A percentile compares a stretch with the other conserved stretches of the same genome.
Conservation (phyloP, 257 asterid species). For the Ophiorrhiza pumila region DNA sequence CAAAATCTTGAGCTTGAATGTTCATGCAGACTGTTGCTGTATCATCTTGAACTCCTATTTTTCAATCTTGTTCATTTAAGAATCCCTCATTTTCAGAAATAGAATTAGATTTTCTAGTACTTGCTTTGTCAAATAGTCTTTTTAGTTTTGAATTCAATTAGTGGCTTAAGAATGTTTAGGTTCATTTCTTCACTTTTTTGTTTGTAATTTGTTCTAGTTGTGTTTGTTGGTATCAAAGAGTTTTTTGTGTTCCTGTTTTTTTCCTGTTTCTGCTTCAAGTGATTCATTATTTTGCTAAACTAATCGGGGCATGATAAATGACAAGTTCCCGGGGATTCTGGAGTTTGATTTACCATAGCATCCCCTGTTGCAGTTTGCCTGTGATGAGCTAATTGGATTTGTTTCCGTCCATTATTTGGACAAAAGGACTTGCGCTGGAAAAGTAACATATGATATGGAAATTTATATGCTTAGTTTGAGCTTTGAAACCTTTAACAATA, state of each 20-base stretch:
- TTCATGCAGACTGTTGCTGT: no score
- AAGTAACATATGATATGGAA: no score
- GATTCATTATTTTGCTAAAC: not conserved
- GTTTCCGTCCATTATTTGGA: not conserved
- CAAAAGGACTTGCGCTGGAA: not conserved
- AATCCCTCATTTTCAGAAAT: not conserved
- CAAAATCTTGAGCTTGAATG: conserved; percentile 41
- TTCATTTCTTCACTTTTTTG: not conserved
- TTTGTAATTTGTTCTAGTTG: not conserved
- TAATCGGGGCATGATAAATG: no score
- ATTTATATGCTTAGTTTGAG: no score
- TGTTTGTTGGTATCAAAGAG: not conserved
- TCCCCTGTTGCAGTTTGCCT: not conserved
- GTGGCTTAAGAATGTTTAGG: not conserved
- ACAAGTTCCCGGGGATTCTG: no score
- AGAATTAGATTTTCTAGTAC: not conserved
- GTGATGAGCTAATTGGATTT: not conserved
- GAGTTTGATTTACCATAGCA: no score
- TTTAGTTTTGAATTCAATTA: not conserved
- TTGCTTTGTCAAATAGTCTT: not conserved
- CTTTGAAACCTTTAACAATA: no score
- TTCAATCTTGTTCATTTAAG: not conserved
- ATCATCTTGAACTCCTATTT: no score
- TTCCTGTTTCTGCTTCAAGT: not conserved
- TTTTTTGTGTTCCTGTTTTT: not conserved